These are phyloP conservation scores for Solanum aculeatissimum DNA, from an alignment of 305 asterid species.

Conservation along the genomic window DNA sequence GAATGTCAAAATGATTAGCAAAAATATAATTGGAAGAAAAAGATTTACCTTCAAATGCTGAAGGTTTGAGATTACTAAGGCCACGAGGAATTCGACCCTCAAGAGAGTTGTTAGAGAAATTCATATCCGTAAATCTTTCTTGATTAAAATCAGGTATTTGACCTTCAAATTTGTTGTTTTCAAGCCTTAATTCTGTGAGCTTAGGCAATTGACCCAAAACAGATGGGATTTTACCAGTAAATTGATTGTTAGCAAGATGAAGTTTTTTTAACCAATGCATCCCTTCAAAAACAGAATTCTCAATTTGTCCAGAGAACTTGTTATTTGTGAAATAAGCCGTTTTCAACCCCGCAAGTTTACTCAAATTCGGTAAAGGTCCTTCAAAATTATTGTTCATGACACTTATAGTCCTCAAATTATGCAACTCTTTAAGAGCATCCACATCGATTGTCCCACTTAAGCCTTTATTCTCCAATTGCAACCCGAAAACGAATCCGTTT, in stretches of 20 bases:
- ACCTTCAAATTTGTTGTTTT: conserved; percentile 40
- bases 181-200: conserved; percentile 36
- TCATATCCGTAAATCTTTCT: conserved; percentile 11
- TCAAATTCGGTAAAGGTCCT: conserved; percentile 38
- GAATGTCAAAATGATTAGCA: background rate
- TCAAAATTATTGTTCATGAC: conserved; percentile 33
- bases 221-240: conserved; percentile 39
- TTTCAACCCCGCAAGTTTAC: conserved; percentile 12
- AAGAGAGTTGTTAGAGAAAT: conserved; percentile 33
- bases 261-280: conserved; percentile 40
- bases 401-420: conserved; percentile 26
- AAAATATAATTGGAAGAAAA: too few relatives aligned
- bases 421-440: conserved; percentile 27
- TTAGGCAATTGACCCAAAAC: conserved; percentile 24
- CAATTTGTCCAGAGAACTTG: conserved; percentile 34
- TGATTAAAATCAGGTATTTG: conserved; percentile 29
- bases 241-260: conserved; percentile 30
- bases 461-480: conserved; percentile 37
- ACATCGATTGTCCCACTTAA: conserved; percentile 39
- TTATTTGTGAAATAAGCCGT: conserved; percentile 29
- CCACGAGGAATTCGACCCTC: conserved; percentile 38
- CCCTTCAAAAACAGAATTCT: conserved; percentile 14
- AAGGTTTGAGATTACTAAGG: conserved; percentile 16
- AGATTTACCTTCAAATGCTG: conserved; percentile 31
- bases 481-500: conserved; percentile 32